Base-by-base conservation (phyloP, 2,329 filamentous ascomycete genomes). In the Cladosporium sp. region DNA sequence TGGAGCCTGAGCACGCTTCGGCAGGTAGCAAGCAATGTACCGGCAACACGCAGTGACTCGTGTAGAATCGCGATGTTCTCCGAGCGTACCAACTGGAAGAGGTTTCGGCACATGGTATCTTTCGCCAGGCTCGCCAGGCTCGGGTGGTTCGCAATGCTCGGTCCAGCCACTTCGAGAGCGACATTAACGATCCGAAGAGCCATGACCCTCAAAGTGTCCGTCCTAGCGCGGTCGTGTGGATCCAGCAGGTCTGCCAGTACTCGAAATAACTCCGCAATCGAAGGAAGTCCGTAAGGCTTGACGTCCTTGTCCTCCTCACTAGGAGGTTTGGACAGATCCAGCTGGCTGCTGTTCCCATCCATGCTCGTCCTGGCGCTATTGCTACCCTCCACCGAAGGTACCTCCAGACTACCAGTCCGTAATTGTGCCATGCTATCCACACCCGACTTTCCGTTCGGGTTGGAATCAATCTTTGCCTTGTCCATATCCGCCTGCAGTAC, bases 151-250 rank as follows among this genome's bases (percentile, higher is more conserved):
- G 91, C 88, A 64, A 98, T 96, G 7, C 91, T 95, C 3, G 93
- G 92, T 0, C 93, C 93, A 1, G 93, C 90, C 51, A 98, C 92
- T 69, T 98, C 93, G 18, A 98, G 79, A 1, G 93, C 93, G 38
- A 98, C 93, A 67, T 98, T 93, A 49, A 98, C 93, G 56, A 98
- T 97, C 38, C 93, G 83, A 57, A 98, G 73, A 15, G 93, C 93
- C 91, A 98, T 98, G 35, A 98, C 89, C 59, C 92, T 83, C 85
- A 97, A 93, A 1, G 88, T 85, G 64, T 98, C 93, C 2, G 90
- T 94, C 67, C 96, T 88, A 59, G 92, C 88, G 46, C 83, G 84
- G 68, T 97, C 92, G 62, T 95, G 88, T 1, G 94, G 93, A 64
- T 98, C 90, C 20, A 98, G 72, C 13, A 98, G 83, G 66, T 95